A percentile compares a stretch with the other conserved stretches of the same genome.
phyloP scores from a whole-genome alignment of 2,329 filamentous ascomycete genomes.

The Cryoendolithus antarcticus region DNA sequence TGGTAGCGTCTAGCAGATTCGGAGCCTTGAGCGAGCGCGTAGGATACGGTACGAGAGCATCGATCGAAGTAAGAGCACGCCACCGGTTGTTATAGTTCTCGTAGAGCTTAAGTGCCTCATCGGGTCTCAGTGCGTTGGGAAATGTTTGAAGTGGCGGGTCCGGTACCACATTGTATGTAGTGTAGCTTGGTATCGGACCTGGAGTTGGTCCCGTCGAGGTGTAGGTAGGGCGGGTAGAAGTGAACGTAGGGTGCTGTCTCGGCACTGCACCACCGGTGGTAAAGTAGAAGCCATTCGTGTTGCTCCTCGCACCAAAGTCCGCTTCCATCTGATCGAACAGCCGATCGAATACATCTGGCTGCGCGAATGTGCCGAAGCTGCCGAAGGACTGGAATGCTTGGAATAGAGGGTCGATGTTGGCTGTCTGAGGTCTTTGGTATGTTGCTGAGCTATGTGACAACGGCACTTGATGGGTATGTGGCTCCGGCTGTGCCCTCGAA shows the following conservation, averaged over 20 bases:
- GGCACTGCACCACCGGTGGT: background rate
- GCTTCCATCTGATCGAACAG: conserved; percentile 3
- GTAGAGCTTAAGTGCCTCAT: conserved; percentile 18
- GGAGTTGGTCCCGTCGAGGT: conserved; percentile 1
- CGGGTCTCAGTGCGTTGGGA: conserved; percentile 13
- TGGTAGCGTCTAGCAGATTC: conserved; percentile 13
- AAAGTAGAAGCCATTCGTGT: conserved; percentile 1
- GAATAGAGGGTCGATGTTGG: too few relatives aligned
- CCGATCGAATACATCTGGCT: conserved; percentile 1
- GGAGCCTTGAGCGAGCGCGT: conserved; percentile 16
- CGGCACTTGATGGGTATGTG: too few relatives aligned
- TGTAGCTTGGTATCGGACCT: conserved; percentile 1
- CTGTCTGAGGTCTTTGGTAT: too few relatives aligned
- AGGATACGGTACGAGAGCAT: conserved; percentile 19
- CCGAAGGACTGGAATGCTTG: conserved; percentile 1
- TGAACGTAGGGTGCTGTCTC: background rate
- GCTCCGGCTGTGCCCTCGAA: too few relatives aligned
- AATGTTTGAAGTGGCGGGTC: conserved; percentile 9
- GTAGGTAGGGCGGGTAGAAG: background rate
- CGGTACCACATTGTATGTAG: conserved; percentile 5
- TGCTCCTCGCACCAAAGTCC: background rate
- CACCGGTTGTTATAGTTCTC: conserved; percentile 18
- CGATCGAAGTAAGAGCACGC: conserved; percentile 13
- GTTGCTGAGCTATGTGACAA: too few relatives aligned
- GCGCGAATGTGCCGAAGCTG: background rate